Base-by-base conservation (phyloP, 768 basidiomycete genomes). In the Tricholoma hemisulphureum region DNA sequence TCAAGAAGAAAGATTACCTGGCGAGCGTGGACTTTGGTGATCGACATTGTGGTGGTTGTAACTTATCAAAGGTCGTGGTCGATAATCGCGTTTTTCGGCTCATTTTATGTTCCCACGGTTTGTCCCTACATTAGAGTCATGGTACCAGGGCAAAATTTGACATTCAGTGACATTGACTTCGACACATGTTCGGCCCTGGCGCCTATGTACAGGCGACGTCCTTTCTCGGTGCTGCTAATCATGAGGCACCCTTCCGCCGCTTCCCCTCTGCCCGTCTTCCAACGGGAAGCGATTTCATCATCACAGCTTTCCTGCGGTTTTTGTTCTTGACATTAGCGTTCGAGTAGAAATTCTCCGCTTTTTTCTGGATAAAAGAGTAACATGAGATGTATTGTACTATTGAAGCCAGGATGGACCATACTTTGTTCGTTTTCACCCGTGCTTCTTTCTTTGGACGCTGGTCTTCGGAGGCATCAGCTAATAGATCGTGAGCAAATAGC, bases 341-440 rank as follows among this genome's bases (percentile, higher is more conserved):
- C 3, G 87, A 83, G 76, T 92, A 97, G 77, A 94, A 98, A 76
- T 98, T 98, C 56, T 81, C 79, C 9, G 91, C 84, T 74, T 91
- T 94, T 77, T 86, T 88, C 93, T 93, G n/a, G 20, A 18, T 31
- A 60, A 49, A 54, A 18, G 3, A 65, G 26, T 28, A 39, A 54
- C 55, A 56, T 55, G 45, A 45, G 20, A 53, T 55, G 21, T n/a
- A n/a, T n/a, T 59, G 20, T 28, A 11, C 35, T n/a, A 13, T 34
- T 43, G 16, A 62, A 31, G 28, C 18, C 49, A 37, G 46, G 39
- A 60, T 23, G 28, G 37, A 43, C 61, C 18, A 29, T 69, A 88
- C 91, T 78, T 99, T 99, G 80, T 87, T 93, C 1, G 97, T 98
- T 65, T 84, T 96, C 92, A 96, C 91, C 16, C 96, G 89, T 24